phyloP scores from a whole-genome alignment of 2,329 filamentous ascomycete genomes.

The Fusarium sp. region DNA sequence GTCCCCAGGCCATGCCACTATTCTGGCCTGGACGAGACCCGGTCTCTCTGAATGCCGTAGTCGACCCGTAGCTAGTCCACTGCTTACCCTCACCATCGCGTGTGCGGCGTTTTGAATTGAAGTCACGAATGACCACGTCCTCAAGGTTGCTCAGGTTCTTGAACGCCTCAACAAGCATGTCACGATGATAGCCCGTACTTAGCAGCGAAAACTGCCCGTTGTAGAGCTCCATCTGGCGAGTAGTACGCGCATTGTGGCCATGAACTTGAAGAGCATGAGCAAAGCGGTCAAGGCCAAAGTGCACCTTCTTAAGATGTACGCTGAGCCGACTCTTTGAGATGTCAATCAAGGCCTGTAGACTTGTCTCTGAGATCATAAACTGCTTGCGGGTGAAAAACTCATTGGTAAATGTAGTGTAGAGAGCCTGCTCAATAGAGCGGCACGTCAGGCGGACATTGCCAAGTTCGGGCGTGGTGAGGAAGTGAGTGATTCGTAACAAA shows the following conservation, averaged over 20 bases:
- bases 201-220: constrained; percentile 52
- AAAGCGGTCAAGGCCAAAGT: constrained; percentile 52
- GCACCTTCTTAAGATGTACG: constrained; percentile 56
- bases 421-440: constrained; percentile 66
- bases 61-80: constrained; percentile 71
- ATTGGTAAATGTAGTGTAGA: constrained; percentile 69
- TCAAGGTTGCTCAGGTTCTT: constrained; percentile 67
- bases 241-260: constrained; percentile 26
- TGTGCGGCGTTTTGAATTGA: constrained; percentile 63
- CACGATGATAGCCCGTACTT: constrained; percentile 62
- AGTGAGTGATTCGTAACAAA: constrained; percentile 67
- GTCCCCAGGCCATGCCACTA: constrained; percentile 3
- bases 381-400: constrained; percentile 78
- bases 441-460: constrained; percentile 69
- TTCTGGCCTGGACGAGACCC: constrained; percentile 44
- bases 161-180: constrained; percentile 72
- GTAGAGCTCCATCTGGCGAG: constrained; percentile 37
- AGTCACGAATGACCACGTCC: constrained; percentile 73
- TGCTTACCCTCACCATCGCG: constrained; percentile 61
- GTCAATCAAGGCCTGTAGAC: constrained; percentile 68
- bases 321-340: constrained; percentile 65
- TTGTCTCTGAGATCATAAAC: constrained; percentile 74
- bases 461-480: constrained; percentile 70
- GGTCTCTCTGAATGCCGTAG: constrained; percentile 57
- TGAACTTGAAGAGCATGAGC: constrained; percentile 8